Conservation (phyloP, 352 stramenopile genomes). For the Globisporangium megalacanthum region DNA sequence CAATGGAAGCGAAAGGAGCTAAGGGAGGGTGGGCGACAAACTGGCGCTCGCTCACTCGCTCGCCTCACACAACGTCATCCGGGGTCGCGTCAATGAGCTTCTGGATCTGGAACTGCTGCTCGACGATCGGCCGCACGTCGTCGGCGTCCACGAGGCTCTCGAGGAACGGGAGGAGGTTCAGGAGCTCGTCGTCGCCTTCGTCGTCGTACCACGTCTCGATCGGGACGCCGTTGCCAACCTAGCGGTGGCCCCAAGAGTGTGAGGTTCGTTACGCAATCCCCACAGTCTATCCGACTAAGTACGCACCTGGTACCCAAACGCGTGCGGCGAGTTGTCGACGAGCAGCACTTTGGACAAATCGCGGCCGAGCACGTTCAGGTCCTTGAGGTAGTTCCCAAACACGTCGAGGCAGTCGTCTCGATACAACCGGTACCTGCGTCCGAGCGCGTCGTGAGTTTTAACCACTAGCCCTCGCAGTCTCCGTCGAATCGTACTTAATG, state of each 20-base stretch:
- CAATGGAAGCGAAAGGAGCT: too few species aligned
- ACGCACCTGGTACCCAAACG: conserved; percentile 95
- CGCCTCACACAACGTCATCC: conserved; percentile 34
- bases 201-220: conserved; percentile 99
- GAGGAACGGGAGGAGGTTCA: conserved; percentile 96
- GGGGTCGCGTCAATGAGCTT: conserved; percentile 82
- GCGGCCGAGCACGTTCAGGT: conserved; percentile 95
- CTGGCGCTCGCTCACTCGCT: too few species aligned
- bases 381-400: conserved; percentile 98
- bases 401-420: conserved; percentile 94
- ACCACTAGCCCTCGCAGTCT: conserved; percentile 21
- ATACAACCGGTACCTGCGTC: conserved; percentile 88
- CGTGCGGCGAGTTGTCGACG: conserved; percentile 98
- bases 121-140: conserved; percentile 87
- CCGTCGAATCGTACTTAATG: conserved; percentile 62
- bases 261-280: not conserved
- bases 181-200: conserved; percentile 92
- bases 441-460: too few species aligned
- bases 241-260: not conserved
- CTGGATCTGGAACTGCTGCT: conserved; percentile 90
- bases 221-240: conserved; percentile 96
- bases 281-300: not conserved
- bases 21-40: too few species aligned
- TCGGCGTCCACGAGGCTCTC: conserved; percentile 81
- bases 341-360: conserved; percentile 89